phyloP scores from a whole-genome alignment of 2,329 filamentous ascomycete species.

The Ustulina deusta region DNA sequence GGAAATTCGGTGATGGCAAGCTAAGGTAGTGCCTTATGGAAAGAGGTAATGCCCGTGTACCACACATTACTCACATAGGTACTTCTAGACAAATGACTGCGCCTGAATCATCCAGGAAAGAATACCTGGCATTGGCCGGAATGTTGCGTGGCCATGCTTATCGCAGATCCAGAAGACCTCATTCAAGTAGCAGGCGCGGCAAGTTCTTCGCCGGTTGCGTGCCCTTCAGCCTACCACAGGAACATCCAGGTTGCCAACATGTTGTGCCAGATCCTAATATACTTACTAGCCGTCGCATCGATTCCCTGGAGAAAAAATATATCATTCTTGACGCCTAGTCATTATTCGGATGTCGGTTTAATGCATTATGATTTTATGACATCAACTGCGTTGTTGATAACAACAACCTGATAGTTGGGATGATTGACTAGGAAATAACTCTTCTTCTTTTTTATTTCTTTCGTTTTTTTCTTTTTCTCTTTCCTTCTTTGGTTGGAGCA shows the following conservation, averaged over 20 bases:
- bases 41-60: background rate
- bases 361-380: slow-evolving; percentile 40
- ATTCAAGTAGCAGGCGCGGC: slow-evolving; percentile 40
- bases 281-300: background rate
- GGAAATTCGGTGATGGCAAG: slow-evolving; percentile 35
- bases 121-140: slow-evolving; percentile 37
- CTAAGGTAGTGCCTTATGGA: background rate
- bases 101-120: slow-evolving; percentile 39
- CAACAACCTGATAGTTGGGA: slow-evolving; percentile 40
- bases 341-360: slow-evolving; percentile 35
- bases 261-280: background rate
- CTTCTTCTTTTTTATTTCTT: too few relatives aligned
- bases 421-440: slow-evolving; percentile 42
- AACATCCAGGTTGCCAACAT: background rate
- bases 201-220: slow-evolving; percentile 25
- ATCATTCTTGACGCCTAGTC: background rate
- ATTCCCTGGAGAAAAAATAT: slow-evolving; percentile 1
- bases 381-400: slow-evolving; percentile 43
- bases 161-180: slow-evolving; percentile 30
- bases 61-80: background rate
- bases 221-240: background rate
- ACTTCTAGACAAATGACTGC: slow-evolving; percentile 31
- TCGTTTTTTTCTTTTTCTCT: too few relatives aligned
- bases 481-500: slow-evolving; percentile 34
- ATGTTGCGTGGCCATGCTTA: slow-evolving; percentile 41